These are phyloP conservation scores for Zea mays DNA, from an alignment of 176 grass and related monocot species.

Conservation along the genomic window DNA sequence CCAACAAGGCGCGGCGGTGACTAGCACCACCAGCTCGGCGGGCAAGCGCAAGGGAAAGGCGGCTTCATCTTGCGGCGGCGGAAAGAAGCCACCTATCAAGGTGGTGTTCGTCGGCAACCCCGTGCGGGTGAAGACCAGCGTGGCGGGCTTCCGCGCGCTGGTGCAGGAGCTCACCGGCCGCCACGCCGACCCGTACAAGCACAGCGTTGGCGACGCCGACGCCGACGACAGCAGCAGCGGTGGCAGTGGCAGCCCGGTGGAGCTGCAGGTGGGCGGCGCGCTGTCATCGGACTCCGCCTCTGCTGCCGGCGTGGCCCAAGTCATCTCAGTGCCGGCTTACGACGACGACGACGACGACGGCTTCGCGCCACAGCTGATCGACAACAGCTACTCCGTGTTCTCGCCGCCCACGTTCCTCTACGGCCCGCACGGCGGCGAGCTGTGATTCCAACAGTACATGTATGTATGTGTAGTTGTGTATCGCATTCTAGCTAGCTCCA, in stretches of 20 bases:
- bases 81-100: slow-evolving; percentile 64
- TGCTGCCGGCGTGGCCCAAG: not conserved
- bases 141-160: slow-evolving; percentile 59
- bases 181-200: slow-evolving; percentile 56
- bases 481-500: not conserved
- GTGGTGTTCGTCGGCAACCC: slow-evolving; percentile 86
- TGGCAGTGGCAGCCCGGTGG: slow-evolving; percentile 14
- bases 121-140: slow-evolving; percentile 60
- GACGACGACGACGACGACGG: slow-evolving; percentile 40
- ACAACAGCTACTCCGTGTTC: slow-evolving; percentile 62
- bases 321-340: not conserved
- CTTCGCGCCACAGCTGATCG: slow-evolving; percentile 58
- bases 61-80: not conserved
- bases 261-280: slow-evolving; percentile 23
- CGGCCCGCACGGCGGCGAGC: slow-evolving; percentile 19
- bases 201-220: not conserved
- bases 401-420: slow-evolving; percentile 70
- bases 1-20: not conserved
- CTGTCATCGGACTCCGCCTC: slow-evolving; percentile 27
- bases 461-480: not conserved
- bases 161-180: slow-evolving; percentile 89
- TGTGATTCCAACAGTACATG: not conserved
- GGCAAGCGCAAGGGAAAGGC: slow-evolving; percentile 31
- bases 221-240: slow-evolving; percentile 11
- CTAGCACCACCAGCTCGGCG: not conserved